Base-by-base conservation (phyloP, 371 early-diverging fungal genomes). In the Phascolomyces articulosus region DNA sequence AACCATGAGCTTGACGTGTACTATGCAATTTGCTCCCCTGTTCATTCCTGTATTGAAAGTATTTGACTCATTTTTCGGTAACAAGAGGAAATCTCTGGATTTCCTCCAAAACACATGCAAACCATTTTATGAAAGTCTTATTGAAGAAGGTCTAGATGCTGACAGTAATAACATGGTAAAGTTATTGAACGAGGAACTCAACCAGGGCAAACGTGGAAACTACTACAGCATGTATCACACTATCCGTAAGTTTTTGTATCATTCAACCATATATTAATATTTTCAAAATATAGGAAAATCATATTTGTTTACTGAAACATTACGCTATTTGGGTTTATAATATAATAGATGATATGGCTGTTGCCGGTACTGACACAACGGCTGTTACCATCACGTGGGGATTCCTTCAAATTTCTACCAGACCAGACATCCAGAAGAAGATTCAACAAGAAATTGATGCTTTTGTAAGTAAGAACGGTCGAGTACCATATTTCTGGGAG, bases 401-500 rank as follows among this genome's bases (percentile, higher is more conserved):
- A 18, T 51, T 68, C 28, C 62, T 56, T 21, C 47, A 57, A 13
- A 21, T 65, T 13, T 54, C 47, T 23, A 24, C 54, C n/a, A 53
- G 62, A n/a, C 62, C 66, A n/a, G 65, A 65, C 9, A 41, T 69
- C 11, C 66, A 66, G 27, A 58, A 62, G 20, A 63, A 41, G 56
- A 55, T 62, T 9, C 38, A 23, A 40, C 16, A 53, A 55, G 66
- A 69, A 34, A 34, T 64, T 28, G 59, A 59, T 13, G n/a, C 16
- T 23, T 49, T 69, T 41, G 62, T 72, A 10, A 47, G 3, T 26
- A 61, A 58, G 20, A 24, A 75, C 34, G 31, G 63, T 1, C 67
- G 69, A 29, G 40, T 62, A 18, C 70, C 70, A 7, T 53, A 55
- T 1, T 70, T 73, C 54, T 53, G 58, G 7, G 70, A 70, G 24